phyloP scores from a whole-genome alignment of 371 early-diverging fungal species.

The Mortierella sp. region DNA sequence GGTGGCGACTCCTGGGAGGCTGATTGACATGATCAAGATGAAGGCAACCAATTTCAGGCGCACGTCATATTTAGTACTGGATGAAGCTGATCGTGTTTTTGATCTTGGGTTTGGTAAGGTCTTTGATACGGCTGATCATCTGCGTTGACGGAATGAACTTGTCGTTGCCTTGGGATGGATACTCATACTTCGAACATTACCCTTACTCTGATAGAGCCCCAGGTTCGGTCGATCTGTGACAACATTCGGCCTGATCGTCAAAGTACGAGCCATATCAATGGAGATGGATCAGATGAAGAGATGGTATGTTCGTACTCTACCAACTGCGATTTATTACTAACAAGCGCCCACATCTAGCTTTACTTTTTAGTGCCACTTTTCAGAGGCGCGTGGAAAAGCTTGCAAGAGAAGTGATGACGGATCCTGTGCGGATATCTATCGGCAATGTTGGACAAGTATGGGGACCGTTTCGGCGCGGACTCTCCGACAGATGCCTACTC shows the following conservation, averaged over 20 bases:
- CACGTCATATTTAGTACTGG: constrained; percentile 93
- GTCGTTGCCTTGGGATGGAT: not conserved
- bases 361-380: constrained; percentile 99
- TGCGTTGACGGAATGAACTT: not conserved
- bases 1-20: constrained; percentile 95
- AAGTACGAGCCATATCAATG: constrained; percentile 55
- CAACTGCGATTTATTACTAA: no score
- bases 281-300: not conserved
- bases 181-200: not conserved
- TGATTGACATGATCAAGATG: constrained; percentile 95
- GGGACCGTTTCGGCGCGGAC: not conserved
- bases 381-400: constrained; percentile 94
- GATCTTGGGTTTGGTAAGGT: constrained; percentile 94
- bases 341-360: constrained; percentile 60
- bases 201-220: constrained; percentile 74
- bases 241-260: constrained; percentile 84
- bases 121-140: constrained; percentile 13
- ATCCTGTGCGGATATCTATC: constrained; percentile 90
- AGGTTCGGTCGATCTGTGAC: constrained; percentile 94
- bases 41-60: constrained; percentile 88
- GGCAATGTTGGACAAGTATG: constrained; percentile 68
- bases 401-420: constrained; percentile 90
- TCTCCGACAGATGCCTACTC: not conserved
- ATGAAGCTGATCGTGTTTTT: constrained; percentile 96
- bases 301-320: no score